A percentile compares a stretch with the other conserved stretches of the same genome.
Evolutionary conservation across 208 protist genomes (phyloP).

Genomic region (Endotrypanum monterogeii): DNA sequence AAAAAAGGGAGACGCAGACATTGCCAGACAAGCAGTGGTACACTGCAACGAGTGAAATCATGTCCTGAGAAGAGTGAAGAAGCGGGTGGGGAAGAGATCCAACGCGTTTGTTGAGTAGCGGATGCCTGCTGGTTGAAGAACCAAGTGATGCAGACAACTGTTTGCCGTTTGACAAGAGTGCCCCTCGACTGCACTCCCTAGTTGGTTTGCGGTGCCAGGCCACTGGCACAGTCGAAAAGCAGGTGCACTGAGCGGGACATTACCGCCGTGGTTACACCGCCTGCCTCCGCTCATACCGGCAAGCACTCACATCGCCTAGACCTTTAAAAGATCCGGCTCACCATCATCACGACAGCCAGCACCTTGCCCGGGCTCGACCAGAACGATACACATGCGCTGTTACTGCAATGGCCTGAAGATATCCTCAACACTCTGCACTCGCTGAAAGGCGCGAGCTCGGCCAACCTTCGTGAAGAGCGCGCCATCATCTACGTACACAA

Average conservation of each 20-base stretch:
- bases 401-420: constrained; percentile 50
- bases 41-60: background rate
- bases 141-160: background rate
- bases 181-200: background rate
- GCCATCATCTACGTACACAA: constrained; percentile 77
- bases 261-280: background rate
- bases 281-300: background rate
- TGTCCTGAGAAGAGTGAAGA: background rate
- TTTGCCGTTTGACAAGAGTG: background rate
- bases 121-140: no score
- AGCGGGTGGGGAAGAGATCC: background rate
- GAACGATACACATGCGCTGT: background rate
- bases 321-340: background rate
- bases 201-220: background rate
- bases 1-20: background rate
- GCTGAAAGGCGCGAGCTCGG: constrained; percentile 42
- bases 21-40: background rate
- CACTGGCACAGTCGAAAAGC: background rate
- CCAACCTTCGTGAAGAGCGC: constrained; percentile 60
- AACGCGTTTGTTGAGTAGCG: no score
- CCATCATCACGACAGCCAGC: background rate
- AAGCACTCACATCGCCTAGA: background rate
- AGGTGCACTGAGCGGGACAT: background rate
- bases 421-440: constrained; percentile 71
- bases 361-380: background rate